Evolutionary conservation across 768 basidiomycete genomes (phyloP).

Genomic region (Russula sp.): DNA sequence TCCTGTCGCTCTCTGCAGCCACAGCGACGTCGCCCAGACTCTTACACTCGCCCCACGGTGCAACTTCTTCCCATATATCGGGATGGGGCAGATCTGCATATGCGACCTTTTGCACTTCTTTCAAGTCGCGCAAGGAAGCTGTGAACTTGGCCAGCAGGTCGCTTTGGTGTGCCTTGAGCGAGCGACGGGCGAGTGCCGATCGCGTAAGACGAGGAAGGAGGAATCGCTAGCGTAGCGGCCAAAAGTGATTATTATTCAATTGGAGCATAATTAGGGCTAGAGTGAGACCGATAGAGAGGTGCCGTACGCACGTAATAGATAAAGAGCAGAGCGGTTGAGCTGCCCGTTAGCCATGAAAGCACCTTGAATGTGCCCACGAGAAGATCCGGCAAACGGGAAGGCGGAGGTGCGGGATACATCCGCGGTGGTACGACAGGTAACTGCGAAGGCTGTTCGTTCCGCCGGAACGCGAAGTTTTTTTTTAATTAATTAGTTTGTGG

Average conservation of each 20-base stretch:
- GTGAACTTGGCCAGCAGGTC: constrained; percentile 48
- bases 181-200: constrained; percentile 52
- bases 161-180: constrained; percentile 54
- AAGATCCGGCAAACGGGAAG: constrained; percentile 61
- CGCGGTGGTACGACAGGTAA: constrained; percentile 56
- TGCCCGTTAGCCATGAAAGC: constrained; percentile 59
- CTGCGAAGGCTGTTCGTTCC: constrained; percentile 23
- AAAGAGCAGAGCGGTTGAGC: constrained; percentile 49
- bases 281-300: neutral
- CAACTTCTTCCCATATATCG: constrained; percentile 42
- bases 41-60: constrained; percentile 37
- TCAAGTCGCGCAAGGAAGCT: constrained; percentile 47
- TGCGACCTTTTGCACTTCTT: constrained; percentile 46
- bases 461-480: neutral
- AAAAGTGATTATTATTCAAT: neutral
- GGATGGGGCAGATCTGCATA: constrained; percentile 52
- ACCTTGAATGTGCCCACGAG: constrained; percentile 55
- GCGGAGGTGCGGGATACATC: constrained; percentile 62
- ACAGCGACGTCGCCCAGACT: constrained; percentile 37
- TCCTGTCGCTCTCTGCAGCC: constrained; percentile 11
- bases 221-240: constrained; percentile 47
- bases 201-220: constrained; percentile 58
- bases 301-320: constrained; percentile 53
- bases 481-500: too few species aligned
- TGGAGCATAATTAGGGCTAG: neutral